These are phyloP conservation scores for Hippophae rhamnoides DNA, from an alignment of 306 rosid genomes.

Conservation along the genomic window DNA sequence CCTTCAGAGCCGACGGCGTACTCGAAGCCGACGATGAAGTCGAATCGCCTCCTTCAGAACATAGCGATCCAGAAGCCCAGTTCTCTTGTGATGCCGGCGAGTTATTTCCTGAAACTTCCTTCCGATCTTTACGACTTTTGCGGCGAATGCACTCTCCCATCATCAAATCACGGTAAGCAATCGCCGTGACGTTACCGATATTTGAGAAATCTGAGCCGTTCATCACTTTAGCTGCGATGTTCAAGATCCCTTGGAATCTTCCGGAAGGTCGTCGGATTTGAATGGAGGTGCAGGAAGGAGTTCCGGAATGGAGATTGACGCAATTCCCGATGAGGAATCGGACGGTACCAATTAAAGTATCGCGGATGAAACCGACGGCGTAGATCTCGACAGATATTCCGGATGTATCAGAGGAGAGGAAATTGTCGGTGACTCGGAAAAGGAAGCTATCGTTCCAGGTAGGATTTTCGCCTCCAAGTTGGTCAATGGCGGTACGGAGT, in stretches of 20 bases:
- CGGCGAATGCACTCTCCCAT: slow-evolving; percentile 40
- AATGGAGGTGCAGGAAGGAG: slow-evolving; percentile 58
- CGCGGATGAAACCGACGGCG: slow-evolving; percentile 51
- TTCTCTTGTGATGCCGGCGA: slow-evolving; percentile 33
- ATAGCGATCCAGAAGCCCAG: slow-evolving; percentile 21
- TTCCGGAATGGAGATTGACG: slow-evolving; percentile 13
- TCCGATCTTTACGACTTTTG: slow-evolving; percentile 8
- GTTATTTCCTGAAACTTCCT: slow-evolving; percentile 20
- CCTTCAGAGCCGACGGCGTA: slow-evolving; percentile 38
- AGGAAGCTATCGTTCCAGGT: slow-evolving; percentile 91
- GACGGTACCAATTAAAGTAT: slow-evolving; percentile 54
- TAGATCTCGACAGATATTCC: slow-evolving; percentile 55
- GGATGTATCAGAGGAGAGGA: slow-evolving; percentile 64
- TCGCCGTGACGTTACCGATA: slow-evolving; percentile 36
- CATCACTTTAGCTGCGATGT: slow-evolving; percentile 50
- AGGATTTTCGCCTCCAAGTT: slow-evolving; percentile 57
- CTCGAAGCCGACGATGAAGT: slow-evolving; percentile 39
- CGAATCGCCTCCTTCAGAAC: slow-evolving; percentile 42
- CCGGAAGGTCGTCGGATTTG: slow-evolving; percentile 82
- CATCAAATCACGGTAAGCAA: slow-evolving; percentile 67
- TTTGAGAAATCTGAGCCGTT: slow-evolving; percentile 38
- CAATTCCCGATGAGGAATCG: slow-evolving; percentile 66
- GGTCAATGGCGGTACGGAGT: slow-evolving; percentile 62
- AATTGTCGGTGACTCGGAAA: slow-evolving; percentile 61
- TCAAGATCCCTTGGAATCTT: slow-evolving; percentile 68